Evolutionary conservation across 768 basidiomycete species (phyloP), one percentile per base, ranked within the genome.

Genomic region (Mycena latifolia): DNA sequence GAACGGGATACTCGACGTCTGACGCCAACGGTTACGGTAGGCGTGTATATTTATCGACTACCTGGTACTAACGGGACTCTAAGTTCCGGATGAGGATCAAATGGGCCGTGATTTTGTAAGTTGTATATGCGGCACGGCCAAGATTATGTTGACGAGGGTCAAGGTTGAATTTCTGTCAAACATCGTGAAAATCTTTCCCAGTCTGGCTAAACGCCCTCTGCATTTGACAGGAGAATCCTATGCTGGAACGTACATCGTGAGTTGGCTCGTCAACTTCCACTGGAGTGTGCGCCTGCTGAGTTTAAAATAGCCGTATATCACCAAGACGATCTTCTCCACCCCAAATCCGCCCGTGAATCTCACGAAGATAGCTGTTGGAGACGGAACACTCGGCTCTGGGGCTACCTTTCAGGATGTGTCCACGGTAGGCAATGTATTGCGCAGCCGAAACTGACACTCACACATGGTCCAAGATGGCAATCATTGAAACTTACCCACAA

Each of bases 211-310:
- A 2, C 86, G 92, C 17, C 92, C 92, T 15, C 81, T 93, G 37
- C 78, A 89, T 73, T 71, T 93, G 43, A 85, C 86, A 0, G 92
- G 92, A 11, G 92, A 93, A 77, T 91, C 89, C 68, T 92, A 92
- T 75, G 88, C 92, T 7, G 92, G 92, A 22, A 84, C 82, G 58
- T 92, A 92, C 69, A 92, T 92, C 55, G 90, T 64, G 28, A 67
- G 88, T 73, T n/a, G 35, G 39, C 33, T n/a, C 14, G 2, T n/a
- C n/a, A n/a, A 22, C 8, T 11, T 25, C 12, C 27, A 33, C 27
- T 5, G n/a, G 8, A 17, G 8, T 33, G 22, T 10, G 0, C 47
- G 5, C 11, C 22, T 35, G n/a, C n/a, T n/a, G n/a, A n/a, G n/a
- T n/a, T n/a, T n/a, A n/a, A n/a, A 48, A 57, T 41, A 69, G 67